Percentiles rank a stretch among this genome's conserved stretches.
phyloP scores from a whole-genome alignment of 1,284 basidiomycete species.

The Schizophyllum commune region DNA sequence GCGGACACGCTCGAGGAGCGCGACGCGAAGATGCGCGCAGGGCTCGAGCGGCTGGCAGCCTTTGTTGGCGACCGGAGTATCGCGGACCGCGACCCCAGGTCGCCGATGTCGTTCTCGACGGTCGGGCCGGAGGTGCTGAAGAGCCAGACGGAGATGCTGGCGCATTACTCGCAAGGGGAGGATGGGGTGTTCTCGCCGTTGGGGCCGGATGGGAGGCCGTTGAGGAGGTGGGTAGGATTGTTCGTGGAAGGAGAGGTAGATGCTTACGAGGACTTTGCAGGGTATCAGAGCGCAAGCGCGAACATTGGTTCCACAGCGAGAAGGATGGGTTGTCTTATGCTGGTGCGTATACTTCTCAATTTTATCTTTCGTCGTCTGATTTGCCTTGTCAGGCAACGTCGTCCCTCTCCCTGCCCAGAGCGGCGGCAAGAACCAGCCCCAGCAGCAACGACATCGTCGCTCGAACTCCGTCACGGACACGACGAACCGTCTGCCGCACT shows the following conservation, averaged over 20 bases:
- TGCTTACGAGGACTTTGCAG: slow-evolving; percentile 17
- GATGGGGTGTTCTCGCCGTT: slow-evolving; percentile 49
- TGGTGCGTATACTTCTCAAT: slow-evolving; percentile 24
- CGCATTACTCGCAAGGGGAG: slow-evolving; percentile 37
- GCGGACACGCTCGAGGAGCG: slow-evolving; percentile 31
- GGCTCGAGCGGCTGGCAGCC: slow-evolving; percentile 44
- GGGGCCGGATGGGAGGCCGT: slow-evolving; percentile 46
- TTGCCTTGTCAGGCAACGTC: slow-evolving; percentile 11
- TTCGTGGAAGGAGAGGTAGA: not conserved
- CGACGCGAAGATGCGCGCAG: slow-evolving; percentile 31
- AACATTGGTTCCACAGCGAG: slow-evolving; percentile 60
- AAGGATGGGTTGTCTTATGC: slow-evolving; percentile 48
- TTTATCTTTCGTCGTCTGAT: not conserved
- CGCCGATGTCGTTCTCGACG: slow-evolving; percentile 63
- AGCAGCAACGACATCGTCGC: not conserved
- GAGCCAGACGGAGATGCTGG: slow-evolving; percentile 42
- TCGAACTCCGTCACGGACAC: slow-evolving; percentile 5
- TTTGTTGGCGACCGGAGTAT: slow-evolving; percentile 41
- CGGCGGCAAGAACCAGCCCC: not conserved
- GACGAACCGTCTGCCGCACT: slow-evolving; percentile 13
- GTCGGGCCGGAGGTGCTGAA: slow-evolving; percentile 42
- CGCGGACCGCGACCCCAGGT: slow-evolving; percentile 43
- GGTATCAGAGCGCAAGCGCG: slow-evolving; percentile 42
- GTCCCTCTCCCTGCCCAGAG: slow-evolving; percentile 8
- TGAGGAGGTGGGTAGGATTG: slow-evolving; percentile 42